Conservation (phyloP, 1,284 basidiomycete species). For the Peniophora sp. region DNA sequence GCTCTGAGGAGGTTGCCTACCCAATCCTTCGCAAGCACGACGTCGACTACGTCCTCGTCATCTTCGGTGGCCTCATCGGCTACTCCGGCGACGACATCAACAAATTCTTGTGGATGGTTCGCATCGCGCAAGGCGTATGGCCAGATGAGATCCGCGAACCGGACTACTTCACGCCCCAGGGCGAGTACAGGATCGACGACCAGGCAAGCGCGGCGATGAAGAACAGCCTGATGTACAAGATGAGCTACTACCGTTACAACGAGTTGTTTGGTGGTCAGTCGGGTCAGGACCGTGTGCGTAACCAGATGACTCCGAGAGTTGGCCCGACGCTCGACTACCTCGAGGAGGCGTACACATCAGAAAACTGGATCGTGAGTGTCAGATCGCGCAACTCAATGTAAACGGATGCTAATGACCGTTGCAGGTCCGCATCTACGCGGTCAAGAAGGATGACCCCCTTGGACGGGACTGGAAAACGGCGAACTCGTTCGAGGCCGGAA, state of each 20-base stretch:
- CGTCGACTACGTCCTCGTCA: conserved; percentile 95
- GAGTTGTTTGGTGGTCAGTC: conserved; percentile 79
- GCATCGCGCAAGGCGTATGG: conserved; percentile 98
- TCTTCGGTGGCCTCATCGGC: conserved; percentile 94
- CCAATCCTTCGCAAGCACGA: conserved; percentile 97
- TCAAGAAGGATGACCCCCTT: conserved; percentile 90
- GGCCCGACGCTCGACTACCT: conserved; percentile 85
- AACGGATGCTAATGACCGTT: conserved; percentile 2
- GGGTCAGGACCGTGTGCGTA: conserved; percentile 76
- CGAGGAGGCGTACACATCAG: conserved; percentile 92
- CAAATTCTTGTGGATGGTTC: conserved; percentile 99
- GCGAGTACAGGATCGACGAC: conserved; percentile 93
- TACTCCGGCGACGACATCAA: conserved; percentile 99
- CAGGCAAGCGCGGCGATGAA: conserved; percentile 86
- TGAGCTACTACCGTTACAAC: conserved; percentile 90
- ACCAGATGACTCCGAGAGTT: conserved; percentile 67
- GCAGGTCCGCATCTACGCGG: conserved; percentile 88
- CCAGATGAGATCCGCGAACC: conserved; percentile 95
- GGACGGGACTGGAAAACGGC: conserved; percentile 85
- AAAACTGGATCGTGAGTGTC: conserved; percentile 89
- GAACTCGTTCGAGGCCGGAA: conserved; percentile 79
- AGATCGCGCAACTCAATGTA: conserved; percentile 2
- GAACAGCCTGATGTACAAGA: conserved; percentile 97
- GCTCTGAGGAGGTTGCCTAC: conserved; percentile 90
- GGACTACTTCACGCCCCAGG: conserved; percentile 89